A percentile compares a stretch with the other conserved stretches of the same genome.
These are phyloP conservation scores for Solanum tarijense DNA, from an alignment of 257 asterid species.

Conservation along the genomic window DNA sequence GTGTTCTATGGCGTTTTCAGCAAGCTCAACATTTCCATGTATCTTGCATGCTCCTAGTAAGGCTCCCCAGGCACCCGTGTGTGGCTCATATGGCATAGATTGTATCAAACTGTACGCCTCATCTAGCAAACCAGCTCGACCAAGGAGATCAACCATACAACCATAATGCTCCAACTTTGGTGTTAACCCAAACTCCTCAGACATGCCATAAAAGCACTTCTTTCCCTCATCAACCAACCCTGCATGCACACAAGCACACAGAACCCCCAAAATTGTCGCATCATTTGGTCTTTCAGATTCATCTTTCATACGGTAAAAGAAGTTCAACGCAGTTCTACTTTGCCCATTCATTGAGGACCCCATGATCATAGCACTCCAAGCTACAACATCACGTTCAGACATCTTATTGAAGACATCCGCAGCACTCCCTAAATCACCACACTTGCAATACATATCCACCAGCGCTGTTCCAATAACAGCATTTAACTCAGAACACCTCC, in stretches of 20 bases:
- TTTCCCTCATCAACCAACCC: slow-evolving; percentile 16
- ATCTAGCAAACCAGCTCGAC: slow-evolving; percentile 17
- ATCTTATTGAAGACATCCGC: slow-evolving; percentile 3
- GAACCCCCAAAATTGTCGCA: slow-evolving; percentile 12
- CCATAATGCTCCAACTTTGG: slow-evolving; percentile 17
- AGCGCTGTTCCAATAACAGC: slow-evolving; percentile 5
- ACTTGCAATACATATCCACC: slow-evolving; percentile 12
- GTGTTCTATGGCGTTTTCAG: slow-evolving; percentile 12
- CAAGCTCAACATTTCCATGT: slow-evolving; percentile 13
- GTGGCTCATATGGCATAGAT: slow-evolving; percentile 14
- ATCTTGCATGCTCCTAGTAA: slow-evolving; percentile 15
- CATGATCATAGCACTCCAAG: slow-evolving; percentile 19
- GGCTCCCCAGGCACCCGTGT: slow-evolving; percentile 13
- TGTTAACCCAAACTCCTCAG: slow-evolving; percentile 3
- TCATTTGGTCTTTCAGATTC: slow-evolving; percentile 12
- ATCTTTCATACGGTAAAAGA: slow-evolving; percentile 9
- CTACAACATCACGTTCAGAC: slow-evolving; percentile 8
- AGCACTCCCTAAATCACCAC: slow-evolving; percentile 11
- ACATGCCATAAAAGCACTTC: slow-evolving; percentile 8
- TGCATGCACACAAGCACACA: slow-evolving; percentile 16
- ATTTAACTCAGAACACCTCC: neutral
- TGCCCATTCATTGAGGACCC: slow-evolving; percentile 16
- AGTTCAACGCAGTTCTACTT: slow-evolving; percentile 5
- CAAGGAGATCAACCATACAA: slow-evolving; percentile 19
- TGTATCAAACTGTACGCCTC: slow-evolving; percentile 9